Conservation (phyloP, 2,329 filamentous ascomycete species). For the Zymoseptoria pseudotritici region DNA sequence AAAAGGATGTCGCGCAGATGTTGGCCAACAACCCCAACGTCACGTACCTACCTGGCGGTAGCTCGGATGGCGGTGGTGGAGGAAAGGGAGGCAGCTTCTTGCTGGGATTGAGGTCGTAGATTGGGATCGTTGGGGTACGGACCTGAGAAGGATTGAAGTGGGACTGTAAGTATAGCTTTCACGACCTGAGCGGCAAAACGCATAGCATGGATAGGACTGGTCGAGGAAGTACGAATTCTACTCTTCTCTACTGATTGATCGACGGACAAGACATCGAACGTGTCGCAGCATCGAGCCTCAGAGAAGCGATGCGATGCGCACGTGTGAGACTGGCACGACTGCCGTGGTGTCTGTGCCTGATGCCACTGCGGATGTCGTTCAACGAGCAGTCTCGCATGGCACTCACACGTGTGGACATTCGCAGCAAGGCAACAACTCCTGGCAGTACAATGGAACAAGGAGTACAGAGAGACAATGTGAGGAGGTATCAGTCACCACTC, state of each 20-base stretch:
- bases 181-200: slow-evolving; percentile 1
- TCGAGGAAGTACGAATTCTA: slow-evolving; percentile 8
- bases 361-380: neutral
- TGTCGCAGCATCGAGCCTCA: neutral
- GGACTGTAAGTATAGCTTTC: slow-evolving; percentile 8
- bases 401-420: neutral
- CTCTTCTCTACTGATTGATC: slow-evolving; percentile 10
- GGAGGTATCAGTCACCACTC: neutral
- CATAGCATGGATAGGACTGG: slow-evolving; percentile 1
- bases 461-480: neutral
- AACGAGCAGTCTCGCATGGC: neutral
- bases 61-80: slow-evolving; percentile 49
- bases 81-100: slow-evolving; percentile 51
- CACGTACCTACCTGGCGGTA: slow-evolving; percentile 78
- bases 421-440: neutral
- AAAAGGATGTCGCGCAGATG: slow-evolving; percentile 88
- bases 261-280: neutral
- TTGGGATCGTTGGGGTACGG: neutral
- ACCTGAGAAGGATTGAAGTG: neutral
- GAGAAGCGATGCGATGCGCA: neutral
- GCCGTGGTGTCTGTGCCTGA: neutral
- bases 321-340: neutral
- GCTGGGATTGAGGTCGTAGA: slow-evolving; percentile 54
- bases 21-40: slow-evolving; percentile 89
- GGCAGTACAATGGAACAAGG: neutral